Evolutionary conservation across 2,329 filamentous ascomycete genomes (phyloP).

Genomic region (Aspergillus carbonarius): DNA sequence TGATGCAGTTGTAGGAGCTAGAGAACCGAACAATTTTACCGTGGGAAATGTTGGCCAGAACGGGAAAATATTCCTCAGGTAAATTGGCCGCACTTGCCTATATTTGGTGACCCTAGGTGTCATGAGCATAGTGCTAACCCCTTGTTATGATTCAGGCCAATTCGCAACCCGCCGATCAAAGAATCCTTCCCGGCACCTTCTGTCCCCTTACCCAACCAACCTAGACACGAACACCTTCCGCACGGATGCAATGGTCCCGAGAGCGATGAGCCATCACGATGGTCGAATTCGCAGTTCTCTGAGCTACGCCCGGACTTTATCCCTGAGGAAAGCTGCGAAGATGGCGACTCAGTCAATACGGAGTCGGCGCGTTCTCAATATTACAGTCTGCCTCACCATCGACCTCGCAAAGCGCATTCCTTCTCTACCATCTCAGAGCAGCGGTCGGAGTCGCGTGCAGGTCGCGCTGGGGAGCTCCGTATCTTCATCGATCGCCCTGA

Average conservation of each 20-base stretch:
- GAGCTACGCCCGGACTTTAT: slow-evolving; percentile 32
- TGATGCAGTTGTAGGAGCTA: slow-evolving; percentile 61
- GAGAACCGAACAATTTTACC: slow-evolving; percentile 71
- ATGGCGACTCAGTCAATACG: slow-evolving; percentile 23
- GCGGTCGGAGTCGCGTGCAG: slow-evolving; percentile 36
- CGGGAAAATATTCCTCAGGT: slow-evolving; percentile 79
- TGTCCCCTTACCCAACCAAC: slow-evolving; percentile 55
- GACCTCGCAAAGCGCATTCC: slow-evolving; percentile 66
- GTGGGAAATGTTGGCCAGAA: slow-evolving; percentile 82
- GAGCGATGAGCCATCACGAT: slow-evolving; percentile 33
- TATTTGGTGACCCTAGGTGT: slow-evolving; percentile 13
- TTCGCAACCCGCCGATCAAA: slow-evolving; percentile 36
- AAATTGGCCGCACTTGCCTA: slow-evolving; percentile 30
- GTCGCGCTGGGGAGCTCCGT: slow-evolving; percentile 67
- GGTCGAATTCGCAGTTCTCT: slow-evolving; percentile 45
- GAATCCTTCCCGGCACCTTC: slow-evolving; percentile 34
- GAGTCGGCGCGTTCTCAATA: slow-evolving; percentile 24
- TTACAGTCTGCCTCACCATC: slow-evolving; percentile 20
- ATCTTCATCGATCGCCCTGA: slow-evolving; percentile 75
- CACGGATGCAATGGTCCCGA: slow-evolving; percentile 29
- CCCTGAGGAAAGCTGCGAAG: slow-evolving; percentile 27
- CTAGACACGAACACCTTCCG: slow-evolving; percentile 56
- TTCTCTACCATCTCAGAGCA: slow-evolving; percentile 74
- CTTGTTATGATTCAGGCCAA: slow-evolving; percentile 28
- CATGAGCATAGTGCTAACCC: slow-evolving; percentile 13